Conservation (phyloP, 768 basidiomycete genomes). For the Boletus subcaerulescens region DNA sequence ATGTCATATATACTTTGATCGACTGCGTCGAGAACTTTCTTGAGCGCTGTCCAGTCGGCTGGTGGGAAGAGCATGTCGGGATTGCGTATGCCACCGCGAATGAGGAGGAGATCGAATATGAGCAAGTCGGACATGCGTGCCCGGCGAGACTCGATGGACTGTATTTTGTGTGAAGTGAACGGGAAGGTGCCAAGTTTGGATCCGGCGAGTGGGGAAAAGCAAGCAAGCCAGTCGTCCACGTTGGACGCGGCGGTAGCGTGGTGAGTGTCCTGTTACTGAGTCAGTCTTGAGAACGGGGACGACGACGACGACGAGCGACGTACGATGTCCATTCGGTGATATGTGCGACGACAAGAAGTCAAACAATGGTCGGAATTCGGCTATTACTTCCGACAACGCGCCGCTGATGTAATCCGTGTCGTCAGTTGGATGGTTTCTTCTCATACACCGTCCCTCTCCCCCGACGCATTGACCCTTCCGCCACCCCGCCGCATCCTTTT, state of each 20-base stretch:
- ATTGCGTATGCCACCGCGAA: conserved; percentile 56
- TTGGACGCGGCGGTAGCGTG: conserved; percentile 1
- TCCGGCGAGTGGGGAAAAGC: conserved; percentile 45
- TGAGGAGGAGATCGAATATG: conserved; percentile 71
- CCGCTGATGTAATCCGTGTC: conserved; percentile 14
- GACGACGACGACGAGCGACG: conserved; percentile 11
- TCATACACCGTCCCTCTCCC: conserved; percentile 53
- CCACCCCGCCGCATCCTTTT: conserved; percentile 74
- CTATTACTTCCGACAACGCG: conserved; percentile 1
- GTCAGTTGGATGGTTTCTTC: conserved; percentile 69
- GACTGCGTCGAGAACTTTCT: conserved; percentile 59
- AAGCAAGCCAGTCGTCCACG: conserved; percentile 24
- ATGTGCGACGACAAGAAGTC: background rate
- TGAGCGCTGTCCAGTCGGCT: conserved; percentile 48
- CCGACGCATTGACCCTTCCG: conserved; percentile 51
- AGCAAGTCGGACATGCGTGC: conserved; percentile 58
- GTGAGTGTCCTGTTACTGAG: conserved; percentile 14
- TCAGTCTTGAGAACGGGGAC: background rate
- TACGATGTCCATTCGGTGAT: conserved; percentile 26
- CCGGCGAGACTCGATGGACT: conserved; percentile 62
- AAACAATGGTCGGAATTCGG: conserved; percentile 14
- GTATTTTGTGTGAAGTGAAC: conserved; percentile 51
- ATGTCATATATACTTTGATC: conserved; percentile 61
- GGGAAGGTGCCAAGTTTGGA: conserved; percentile 46
- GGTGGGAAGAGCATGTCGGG: conserved; percentile 72